phyloP scores from a whole-genome alignment of 73 alveolate species.

The Breviolum minutum region DNA sequence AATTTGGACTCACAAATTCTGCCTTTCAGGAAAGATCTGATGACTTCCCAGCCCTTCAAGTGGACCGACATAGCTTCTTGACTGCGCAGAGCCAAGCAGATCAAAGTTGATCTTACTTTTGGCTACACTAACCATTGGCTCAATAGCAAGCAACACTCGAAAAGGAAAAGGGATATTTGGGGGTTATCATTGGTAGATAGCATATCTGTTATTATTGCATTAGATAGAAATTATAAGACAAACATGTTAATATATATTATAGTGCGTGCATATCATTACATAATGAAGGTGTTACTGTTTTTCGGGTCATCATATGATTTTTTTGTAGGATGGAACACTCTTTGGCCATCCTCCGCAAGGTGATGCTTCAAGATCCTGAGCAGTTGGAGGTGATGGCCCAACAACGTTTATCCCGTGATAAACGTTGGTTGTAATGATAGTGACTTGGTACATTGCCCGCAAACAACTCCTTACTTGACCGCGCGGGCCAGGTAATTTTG shows the following conservation, averaged over 20 bases:
- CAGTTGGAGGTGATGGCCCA: constrained; percentile 28
- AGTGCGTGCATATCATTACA: neutral
- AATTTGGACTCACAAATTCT: neutral
- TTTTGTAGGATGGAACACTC: neutral
- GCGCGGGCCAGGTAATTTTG: too few species aligned
- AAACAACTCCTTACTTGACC: too few species aligned
- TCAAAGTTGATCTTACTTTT: too few species aligned
- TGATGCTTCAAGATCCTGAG: constrained; percentile 90
- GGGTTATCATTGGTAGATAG: neutral
- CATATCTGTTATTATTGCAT: neutral
- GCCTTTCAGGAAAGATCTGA: constrained; percentile 72
- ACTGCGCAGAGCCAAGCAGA: neutral
- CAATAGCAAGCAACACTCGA: too few species aligned
- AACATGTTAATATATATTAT: neutral
- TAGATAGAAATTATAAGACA: too few species aligned
- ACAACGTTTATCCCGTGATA: too few species aligned
- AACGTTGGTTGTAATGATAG: too few species aligned
- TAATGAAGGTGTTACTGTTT: neutral
- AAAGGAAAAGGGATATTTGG: neutral
- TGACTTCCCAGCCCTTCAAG: constrained; percentile 87
- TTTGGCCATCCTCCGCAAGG: neutral
- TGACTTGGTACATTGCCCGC: too few species aligned
- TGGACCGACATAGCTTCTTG: constrained; percentile 67
- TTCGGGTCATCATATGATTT: too few species aligned
- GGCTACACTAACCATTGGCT: too few species aligned